Evolutionary conservation across 2,329 filamentous ascomycete species (phyloP), one percentile per base, ranked within the genome.

Genomic region (Ophiostoma australiae): DNA sequence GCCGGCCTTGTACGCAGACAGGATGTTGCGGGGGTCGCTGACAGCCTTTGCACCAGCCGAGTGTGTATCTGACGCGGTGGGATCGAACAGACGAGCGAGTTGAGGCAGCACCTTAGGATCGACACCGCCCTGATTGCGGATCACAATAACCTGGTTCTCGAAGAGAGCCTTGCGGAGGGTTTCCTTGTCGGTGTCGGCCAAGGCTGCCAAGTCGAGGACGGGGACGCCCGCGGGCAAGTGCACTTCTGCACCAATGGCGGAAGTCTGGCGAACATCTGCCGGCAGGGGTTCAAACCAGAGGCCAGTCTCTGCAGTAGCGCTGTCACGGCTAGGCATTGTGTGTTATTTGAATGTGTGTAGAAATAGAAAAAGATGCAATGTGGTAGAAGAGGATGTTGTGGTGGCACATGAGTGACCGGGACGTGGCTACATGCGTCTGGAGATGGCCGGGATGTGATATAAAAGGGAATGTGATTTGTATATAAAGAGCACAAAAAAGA

Each of bases 31-130:
- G 13, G 72, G 72, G 63, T 74, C 72, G 67, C 70, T 74, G 17
- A 74, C 73, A 7, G 72, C 73, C 68, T 71, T 72, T 3, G 69
- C 69, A 33, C 73, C 73, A 20, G 72, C 73, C 20, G 73, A 74
- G 71, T 73, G 73, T 4, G 70, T 52, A 67, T 74, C 72, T 7
- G 70, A 72, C 1, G 73, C 70, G 0, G 71, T 70, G 1, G 73
- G 37, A 55, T 74, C 73, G 41, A 74, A 74, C 15, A 74, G 23
- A 33, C 70, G 69, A 1, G 72, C 70, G 10, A 74, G 70, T n/a
- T 58, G 61, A 2, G 73, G 73, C 55, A 74, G 63, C 7, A 35
- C 23, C 1, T 17, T 58, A 0, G 73, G 71, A 33, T 73, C 72
- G 6, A 74, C 11, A 39, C 72, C 73, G 17, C 39, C 15, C 69